Conservation (phyloP, 108 stramenopile genomes). For the Cyclotella distinguenda region DNA sequence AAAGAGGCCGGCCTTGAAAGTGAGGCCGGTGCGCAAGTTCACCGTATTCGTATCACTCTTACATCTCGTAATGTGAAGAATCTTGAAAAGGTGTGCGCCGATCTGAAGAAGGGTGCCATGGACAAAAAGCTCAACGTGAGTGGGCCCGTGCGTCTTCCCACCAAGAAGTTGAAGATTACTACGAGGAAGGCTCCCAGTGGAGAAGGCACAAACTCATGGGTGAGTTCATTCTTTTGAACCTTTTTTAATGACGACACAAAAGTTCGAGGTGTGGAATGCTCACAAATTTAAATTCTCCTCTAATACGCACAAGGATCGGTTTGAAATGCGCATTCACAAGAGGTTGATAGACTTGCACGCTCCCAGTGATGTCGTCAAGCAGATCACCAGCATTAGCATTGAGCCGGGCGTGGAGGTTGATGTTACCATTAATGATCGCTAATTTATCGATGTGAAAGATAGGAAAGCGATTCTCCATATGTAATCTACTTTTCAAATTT, state of each 20-base stretch:
- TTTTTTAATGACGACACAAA: neutral
- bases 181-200: slow-evolving; percentile 99
- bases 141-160: slow-evolving; percentile 98
- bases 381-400: slow-evolving; percentile 97
- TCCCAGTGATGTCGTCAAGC: slow-evolving; percentile 96
- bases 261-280: too few relatives aligned
- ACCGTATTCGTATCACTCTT: slow-evolving; percentile 99
- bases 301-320: slow-evolving; percentile 63
- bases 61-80: slow-evolving; percentile 97
- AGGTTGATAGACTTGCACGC: slow-evolving; percentile 97
- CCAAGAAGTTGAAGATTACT: slow-evolving; percentile 95
- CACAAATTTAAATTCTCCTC: too few relatives aligned
- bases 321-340: slow-evolving; percentile 99
- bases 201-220: slow-evolving; percentile 99
- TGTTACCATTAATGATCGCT: slow-evolving; percentile 92
- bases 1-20: slow-evolving; percentile 54
- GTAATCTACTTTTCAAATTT: too few relatives aligned
- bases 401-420: slow-evolving; percentile 99
- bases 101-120: slow-evolving; percentile 93
- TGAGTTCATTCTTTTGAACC: neutral
- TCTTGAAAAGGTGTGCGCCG: slow-evolving; percentile 98
- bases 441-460: slow-evolving; percentile 36
- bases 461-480: too few relatives aligned
- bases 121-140: slow-evolving; percentile 94
- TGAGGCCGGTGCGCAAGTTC: slow-evolving; percentile 70